A percentile compares a stretch with the other conserved stretches of the same genome.
Conservation (phyloP, 2,329 filamentous ascomycete species). For the Pseudocercospora cruenta region DNA sequence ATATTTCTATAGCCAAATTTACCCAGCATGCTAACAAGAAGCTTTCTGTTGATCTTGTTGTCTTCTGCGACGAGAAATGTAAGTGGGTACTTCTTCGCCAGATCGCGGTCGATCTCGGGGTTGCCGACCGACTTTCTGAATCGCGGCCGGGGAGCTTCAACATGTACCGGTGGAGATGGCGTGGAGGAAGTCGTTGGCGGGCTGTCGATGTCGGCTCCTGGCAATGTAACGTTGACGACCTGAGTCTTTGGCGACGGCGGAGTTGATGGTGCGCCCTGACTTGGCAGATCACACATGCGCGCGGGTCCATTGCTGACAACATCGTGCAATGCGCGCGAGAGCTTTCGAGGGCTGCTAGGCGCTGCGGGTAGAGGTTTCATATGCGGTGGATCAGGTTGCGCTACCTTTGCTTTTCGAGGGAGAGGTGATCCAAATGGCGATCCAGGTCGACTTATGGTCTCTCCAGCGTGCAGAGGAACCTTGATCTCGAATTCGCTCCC, state of each 20-base stretch:
- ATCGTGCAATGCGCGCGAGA: conserved; percentile 32
- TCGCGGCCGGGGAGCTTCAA: conserved; percentile 11
- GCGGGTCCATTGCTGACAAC: conserved; percentile 20
- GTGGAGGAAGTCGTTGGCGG: conserved; percentile 13
- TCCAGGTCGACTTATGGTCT: conserved; percentile 53
- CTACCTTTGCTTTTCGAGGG: conserved; percentile 34
- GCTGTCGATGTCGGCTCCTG: background rate
- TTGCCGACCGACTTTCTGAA: conserved; percentile 32
- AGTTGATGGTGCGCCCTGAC: conserved; percentile 12
- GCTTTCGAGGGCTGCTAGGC: conserved; percentile 30
- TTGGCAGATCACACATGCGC: background rate
- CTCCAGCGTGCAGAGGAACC: conserved; percentile 61
- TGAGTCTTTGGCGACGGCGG: conserved; percentile 27
- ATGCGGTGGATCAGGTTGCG: conserved; percentile 16
- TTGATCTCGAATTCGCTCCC: conserved; percentile 72
- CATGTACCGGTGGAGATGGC: conserved; percentile 19
- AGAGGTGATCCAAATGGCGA: conserved; percentile 55
- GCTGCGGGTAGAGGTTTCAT: conserved; percentile 20
- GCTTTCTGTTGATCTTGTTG: conserved; percentile 71
- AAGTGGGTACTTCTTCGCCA: conserved; percentile 64
- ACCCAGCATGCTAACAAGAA: conserved; percentile 67
- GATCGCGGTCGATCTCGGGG: conserved; percentile 55
- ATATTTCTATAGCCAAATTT: conserved; percentile 69
- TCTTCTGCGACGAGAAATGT: conserved; percentile 73
- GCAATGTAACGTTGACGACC: conserved; percentile 12